These are phyloP conservation scores for Nemania bipapillata DNA, from an alignment of 2,329 filamentous ascomycete species.

Conservation along the genomic window DNA sequence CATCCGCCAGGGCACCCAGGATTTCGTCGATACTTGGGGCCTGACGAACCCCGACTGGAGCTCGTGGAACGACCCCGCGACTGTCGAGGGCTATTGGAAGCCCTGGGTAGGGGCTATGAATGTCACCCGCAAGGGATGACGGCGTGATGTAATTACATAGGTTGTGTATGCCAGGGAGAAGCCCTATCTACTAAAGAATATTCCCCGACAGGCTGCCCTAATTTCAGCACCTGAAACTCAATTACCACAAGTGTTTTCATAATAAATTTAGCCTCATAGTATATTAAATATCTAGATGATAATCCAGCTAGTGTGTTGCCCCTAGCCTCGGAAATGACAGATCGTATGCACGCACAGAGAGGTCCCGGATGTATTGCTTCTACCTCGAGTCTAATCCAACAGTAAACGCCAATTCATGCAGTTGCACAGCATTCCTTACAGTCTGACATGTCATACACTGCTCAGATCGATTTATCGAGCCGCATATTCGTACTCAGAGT, in stretches of 20 bases:
- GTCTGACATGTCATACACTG: conserved; percentile 26
- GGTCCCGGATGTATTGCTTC: conserved; percentile 21
- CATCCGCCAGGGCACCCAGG: conserved; percentile 59
- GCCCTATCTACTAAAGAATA: no score
- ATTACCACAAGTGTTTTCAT: no score
- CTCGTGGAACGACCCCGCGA: conserved; percentile 59
- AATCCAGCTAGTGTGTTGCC: not conserved
- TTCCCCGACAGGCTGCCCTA: no score
- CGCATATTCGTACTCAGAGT: conserved; percentile 61
- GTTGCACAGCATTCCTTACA: conserved; percentile 15
- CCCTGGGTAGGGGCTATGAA: conserved; percentile 61
- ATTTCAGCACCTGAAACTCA: no score
- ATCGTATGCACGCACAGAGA: conserved; percentile 18
- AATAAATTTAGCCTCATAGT: no score
- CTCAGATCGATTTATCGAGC: not conserved
- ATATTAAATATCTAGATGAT: conserved; percentile 3
- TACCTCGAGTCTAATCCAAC: conserved; percentile 34
- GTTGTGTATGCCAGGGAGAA: no score
- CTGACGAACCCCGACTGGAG: conserved; percentile 60
- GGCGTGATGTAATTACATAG: not conserved
- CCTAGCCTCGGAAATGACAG: conserved; percentile 7
- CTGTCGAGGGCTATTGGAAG: conserved; percentile 62
- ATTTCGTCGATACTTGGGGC: conserved; percentile 61
- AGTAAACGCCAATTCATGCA: conserved; percentile 47
- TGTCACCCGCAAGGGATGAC: conserved; percentile 39